phyloP scores from a whole-genome alignment of 139 green algal genomes.

The Haematococcus sp. region DNA sequence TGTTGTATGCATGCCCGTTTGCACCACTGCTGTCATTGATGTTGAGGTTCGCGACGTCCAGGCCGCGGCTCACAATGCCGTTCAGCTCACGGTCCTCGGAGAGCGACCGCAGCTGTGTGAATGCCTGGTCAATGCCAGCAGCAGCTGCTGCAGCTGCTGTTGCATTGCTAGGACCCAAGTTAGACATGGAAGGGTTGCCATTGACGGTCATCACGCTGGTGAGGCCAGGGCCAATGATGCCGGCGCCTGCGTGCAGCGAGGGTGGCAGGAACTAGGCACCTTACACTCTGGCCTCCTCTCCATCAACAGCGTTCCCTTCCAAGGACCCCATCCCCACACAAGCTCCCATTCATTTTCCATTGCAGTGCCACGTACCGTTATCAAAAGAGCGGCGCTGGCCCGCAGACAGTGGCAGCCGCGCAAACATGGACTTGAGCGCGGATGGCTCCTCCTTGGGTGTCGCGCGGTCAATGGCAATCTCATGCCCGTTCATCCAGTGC shows the following conservation, averaged over 20 bases:
- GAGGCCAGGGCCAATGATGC: constrained; percentile 57
- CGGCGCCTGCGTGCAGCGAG: constrained; percentile 26
- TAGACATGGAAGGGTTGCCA: not conserved
- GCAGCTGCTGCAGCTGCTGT: not conserved
- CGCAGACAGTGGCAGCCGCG: constrained; percentile 20
- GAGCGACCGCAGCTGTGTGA: constrained; percentile 32
- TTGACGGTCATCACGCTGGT: constrained; percentile 22
- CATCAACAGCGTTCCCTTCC: no score
- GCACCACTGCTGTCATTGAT: not conserved
- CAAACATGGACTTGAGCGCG: constrained; percentile 25
- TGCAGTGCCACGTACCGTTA: constrained; percentile 38
- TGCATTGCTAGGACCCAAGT: constrained; percentile 1
- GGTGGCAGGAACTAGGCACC: no score
- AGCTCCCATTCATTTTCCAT: not conserved
- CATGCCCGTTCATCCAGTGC: constrained; percentile 77
- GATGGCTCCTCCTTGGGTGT: constrained; percentile 78
- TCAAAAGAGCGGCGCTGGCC: constrained; percentile 54
- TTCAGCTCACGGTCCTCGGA: constrained; percentile 32
- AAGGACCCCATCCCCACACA: no score
- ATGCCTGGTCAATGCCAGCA: constrained; percentile 9
- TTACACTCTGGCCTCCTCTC: no score
- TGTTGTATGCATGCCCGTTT: not conserved
- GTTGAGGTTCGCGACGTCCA: constrained; percentile 16
- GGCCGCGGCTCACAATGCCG: constrained; percentile 18
- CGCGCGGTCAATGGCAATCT: constrained; percentile 84